Evolutionary conservation across 768 basidiomycete genomes (phyloP), one percentile per base, ranked within the genome.

Genomic region (Heimioporus sp.): DNA sequence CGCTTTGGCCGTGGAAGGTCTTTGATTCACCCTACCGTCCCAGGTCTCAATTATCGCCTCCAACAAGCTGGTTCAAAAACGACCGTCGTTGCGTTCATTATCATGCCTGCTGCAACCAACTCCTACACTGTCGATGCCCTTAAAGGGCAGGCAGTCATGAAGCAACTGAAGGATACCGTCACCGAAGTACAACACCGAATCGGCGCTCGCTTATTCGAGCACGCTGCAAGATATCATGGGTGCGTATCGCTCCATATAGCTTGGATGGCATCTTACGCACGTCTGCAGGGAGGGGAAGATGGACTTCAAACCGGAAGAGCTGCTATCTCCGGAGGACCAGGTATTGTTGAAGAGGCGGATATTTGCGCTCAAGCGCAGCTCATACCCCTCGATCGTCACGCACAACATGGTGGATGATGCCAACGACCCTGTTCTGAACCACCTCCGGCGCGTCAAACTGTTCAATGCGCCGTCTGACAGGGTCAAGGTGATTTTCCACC

Each of bases 321-420:
- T 99, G 3, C 76, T 98, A 13, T 91, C 92, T 1, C 82, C 86
- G 31, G 93, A 97, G 69, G 97, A 99, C 73, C 91, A 91, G 67
- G 86, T 98, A 16, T 77, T 94, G 16, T 80, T 99, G 60, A 99
- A 99, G 73, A 86, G 97, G 5, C 87, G 97, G 51, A 96, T 95
- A 55, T 96, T 97, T 65, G 97, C 97, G 7, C 82, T 99, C 52
- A 96, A 93, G 72, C 85, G 97, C 56, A 91, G 91, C 73, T 85
- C 90, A 11, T 82, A 94, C n/a, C 97, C 97, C 0, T 92, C 97
- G 1, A 81, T 99, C 39, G 88, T 87, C n/a, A 99, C 97, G 15
- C 97, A 99, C 75, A 99, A 99, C 73, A 98, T 98, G 97, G 83
- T 80, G 20, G 96, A 98, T 66, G 96, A 98, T 66, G 74, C 81